A percentile compares a stretch with the other conserved stretches of the same genome.
phyloP scores from a whole-genome alignment of 345 rosid species.

The Isatis tinctoria region DNA sequence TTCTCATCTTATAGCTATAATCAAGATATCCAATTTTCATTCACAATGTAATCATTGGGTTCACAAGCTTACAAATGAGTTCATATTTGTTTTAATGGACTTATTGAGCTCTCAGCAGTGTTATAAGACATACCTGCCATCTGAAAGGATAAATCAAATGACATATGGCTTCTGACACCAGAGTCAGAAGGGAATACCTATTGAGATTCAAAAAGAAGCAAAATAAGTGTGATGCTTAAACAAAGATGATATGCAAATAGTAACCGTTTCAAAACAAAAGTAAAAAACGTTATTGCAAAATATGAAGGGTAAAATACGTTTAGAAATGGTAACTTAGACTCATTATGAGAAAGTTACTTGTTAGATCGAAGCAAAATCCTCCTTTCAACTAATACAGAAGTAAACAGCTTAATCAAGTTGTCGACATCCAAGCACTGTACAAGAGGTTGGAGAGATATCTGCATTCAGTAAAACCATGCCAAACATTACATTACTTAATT shows the following conservation, averaged over 20 bases:
- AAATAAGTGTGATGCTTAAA: conserved; percentile 13
- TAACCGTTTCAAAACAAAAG: not conserved
- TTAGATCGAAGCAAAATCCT: conserved; percentile 90
- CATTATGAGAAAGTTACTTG: conserved; percentile 51
- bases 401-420: conserved; percentile 83
- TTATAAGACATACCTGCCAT: conserved; percentile 72
- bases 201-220: conserved; percentile 15
- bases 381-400: conserved; percentile 91
- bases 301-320: not conserved
- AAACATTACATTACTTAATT: not conserved
- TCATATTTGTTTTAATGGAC: not conserved
- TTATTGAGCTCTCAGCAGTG: conserved; percentile 11
- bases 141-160: conserved; percentile 96
- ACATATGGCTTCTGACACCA: conserved; percentile 91
- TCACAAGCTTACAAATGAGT: conserved; percentile 9
- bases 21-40: not conserved
- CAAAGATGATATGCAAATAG: not conserved
- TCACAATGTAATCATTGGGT: not conserved
- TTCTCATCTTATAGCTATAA: conserved; percentile 1
- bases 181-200: conserved; percentile 92
- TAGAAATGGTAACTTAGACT: not conserved
- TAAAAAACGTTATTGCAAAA: not conserved
- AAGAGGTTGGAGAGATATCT: conserved; percentile 95
- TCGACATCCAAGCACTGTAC: conserved; percentile 95
- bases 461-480: conserved; percentile 41